phyloP scores from a whole-genome alignment of 805 yeast species.

The Starmerella tilneyi region DNA sequence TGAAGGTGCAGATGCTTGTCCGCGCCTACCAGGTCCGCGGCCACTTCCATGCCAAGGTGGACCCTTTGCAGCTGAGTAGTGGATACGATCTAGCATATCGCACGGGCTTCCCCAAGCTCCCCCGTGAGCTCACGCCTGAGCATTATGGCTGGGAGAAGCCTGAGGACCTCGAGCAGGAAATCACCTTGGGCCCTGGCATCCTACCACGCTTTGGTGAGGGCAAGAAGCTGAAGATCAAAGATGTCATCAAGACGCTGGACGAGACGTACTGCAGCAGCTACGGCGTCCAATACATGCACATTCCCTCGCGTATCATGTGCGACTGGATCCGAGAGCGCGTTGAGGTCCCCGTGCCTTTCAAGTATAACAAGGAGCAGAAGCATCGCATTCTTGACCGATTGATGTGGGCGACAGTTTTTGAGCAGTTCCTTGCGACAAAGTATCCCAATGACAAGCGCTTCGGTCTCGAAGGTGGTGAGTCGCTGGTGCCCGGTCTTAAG shows the following conservation, averaged over 20 bases:
- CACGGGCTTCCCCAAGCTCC: constrained; percentile 33
- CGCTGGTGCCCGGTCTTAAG: constrained; percentile 94
- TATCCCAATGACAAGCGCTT: constrained; percentile 98
- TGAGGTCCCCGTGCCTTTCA: constrained; percentile 81
- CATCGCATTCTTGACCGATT: constrained; percentile 92
- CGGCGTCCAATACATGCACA: constrained; percentile 94
- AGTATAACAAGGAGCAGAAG: constrained; percentile 78
- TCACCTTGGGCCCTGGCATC: constrained; percentile 95
- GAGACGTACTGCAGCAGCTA: constrained; percentile 74
- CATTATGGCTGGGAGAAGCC: constrained; percentile 84
- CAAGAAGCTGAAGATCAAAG: constrained; percentile 58
- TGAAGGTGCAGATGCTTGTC: constrained; percentile 90
- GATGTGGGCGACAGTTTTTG: constrained; percentile 94
- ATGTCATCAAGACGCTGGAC: constrained; percentile 70
- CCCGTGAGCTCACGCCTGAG: constrained; percentile 82
- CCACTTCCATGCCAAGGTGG: constrained; percentile 87
- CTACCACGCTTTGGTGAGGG: constrained; percentile 76
- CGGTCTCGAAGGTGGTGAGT: constrained; percentile 97
- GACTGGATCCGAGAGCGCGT: constrained; percentile 97
- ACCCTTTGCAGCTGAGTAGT: constrained; percentile 85
- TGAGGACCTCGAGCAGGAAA: constrained; percentile 62
- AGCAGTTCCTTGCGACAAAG: constrained; percentile 82
- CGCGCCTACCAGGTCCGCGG: constrained; percentile 99
- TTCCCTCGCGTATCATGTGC: constrained; percentile 88
- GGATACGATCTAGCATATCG: constrained; percentile 45